phyloP scores from a whole-genome alignment of 441 rosid species.

The Capsella rubella region DNA sequence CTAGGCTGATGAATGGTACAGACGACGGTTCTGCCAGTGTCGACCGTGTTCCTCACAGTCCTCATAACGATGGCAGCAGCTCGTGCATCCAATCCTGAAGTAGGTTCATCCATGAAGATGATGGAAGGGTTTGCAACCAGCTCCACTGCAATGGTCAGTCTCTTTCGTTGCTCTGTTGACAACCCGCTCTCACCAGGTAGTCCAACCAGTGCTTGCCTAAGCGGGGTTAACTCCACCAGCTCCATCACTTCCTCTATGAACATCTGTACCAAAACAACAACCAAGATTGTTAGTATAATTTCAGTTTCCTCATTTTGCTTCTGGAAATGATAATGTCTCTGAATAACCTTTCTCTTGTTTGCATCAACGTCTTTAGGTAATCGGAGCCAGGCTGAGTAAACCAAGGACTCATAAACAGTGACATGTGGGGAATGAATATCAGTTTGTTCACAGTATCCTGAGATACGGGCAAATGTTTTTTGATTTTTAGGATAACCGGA shows the following conservation, averaged over 20 bases:
- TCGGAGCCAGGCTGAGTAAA: conserved; percentile 78
- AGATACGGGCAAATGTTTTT: conserved; percentile 73
- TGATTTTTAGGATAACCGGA: conserved; percentile 78
- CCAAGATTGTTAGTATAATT: conserved; percentile 24
- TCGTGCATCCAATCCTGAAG: conserved; percentile 83
- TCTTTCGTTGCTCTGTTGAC: conserved; percentile 80
- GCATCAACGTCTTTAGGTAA: conserved; percentile 58
- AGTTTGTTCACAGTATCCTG: conserved; percentile 80
- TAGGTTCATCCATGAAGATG: conserved; percentile 89
- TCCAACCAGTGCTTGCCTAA: conserved; percentile 67
- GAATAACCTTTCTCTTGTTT: conserved; percentile 57
- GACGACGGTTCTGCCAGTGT: conserved; percentile 85
- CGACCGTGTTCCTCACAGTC: conserved; percentile 81
- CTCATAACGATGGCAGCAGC: conserved; percentile 93
- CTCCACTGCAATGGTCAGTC: conserved; percentile 84
- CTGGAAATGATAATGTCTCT: not conserved
- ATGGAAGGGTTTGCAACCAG: conserved; percentile 82
- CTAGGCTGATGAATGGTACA: conserved; percentile 95
- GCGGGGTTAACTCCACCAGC: conserved; percentile 63
- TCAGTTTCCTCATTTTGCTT: conserved; percentile 1
- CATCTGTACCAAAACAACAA: conserved; percentile 45
- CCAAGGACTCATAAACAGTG: conserved; percentile 69
- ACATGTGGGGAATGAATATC: conserved; percentile 82
- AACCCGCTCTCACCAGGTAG: conserved; percentile 83
- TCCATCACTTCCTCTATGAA: conserved; percentile 84